Evolutionary conservation across 164 flowering plant species (phyloP), one percentile per base, ranked within the genome.

Genomic region (Cinnamomum micranthum): DNA sequence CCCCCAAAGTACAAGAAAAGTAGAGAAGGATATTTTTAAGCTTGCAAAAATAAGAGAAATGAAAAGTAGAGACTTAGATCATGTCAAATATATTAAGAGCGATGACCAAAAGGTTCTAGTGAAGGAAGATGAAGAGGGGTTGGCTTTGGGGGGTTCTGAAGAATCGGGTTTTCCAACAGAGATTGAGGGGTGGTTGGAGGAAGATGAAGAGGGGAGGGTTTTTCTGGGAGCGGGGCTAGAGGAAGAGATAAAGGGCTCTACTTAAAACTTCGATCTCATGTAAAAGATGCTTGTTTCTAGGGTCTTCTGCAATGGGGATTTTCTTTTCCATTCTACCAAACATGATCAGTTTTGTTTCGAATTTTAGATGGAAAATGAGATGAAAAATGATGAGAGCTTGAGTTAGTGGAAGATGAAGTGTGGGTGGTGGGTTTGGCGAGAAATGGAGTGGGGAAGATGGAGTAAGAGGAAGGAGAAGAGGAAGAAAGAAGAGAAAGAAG

Each of bases 201-300:
- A 41, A 51, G 88, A 71, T 74, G 71, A 70, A 3, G 77, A 78
- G 58, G 69, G 47, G 50, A 31, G 47, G 20, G 69, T 15, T 31
- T 31, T 66, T 19, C 6, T 66, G 78, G 74, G 83, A 14, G 82
- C 15, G 68, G 75, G 77, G 50, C 77, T 79, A 31, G 33, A 31
- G 0, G 33, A 31, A 31, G 70, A 78, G 23, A 72, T 90, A 87
- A 1, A 93, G 82, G 19, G 92, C 93, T 81, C 85, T 88, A 75
- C 90, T 88, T 33, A 96, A 82, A 12, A 92, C 85, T 71, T 94
- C 95, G 73, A 94, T 83, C 69, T 94, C 99, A 72, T 80, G 81
- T 76, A 96, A 84, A 74, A 96, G 79, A 80, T 82, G 83, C 79
- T 80, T 86, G 71, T 74, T 83, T 33, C 85, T 85, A 5, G 87